Evolutionary conservation across 345 rosid species (phyloP).

Genomic region (Salix udensis): DNA sequence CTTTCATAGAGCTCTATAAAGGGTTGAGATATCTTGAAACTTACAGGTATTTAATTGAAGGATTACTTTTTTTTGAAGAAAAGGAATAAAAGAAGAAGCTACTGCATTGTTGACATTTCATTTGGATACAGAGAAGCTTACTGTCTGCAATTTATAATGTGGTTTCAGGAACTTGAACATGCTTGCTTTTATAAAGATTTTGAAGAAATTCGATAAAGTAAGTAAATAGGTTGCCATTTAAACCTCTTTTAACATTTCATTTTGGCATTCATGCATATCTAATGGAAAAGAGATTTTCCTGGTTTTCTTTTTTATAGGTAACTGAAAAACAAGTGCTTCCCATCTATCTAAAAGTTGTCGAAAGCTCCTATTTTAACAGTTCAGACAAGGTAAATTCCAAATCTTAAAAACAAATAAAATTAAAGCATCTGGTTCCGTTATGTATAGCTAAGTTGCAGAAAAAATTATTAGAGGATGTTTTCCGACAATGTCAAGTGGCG

Average conservation of each 20-base stretch:
- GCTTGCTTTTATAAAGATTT: conserved; percentile 91
- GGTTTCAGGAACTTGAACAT: conserved; percentile 81
- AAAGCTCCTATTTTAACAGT: conserved; percentile 89
- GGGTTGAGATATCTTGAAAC: conserved; percentile 86
- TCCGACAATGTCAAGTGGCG: conserved; percentile 46
- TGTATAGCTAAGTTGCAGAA: neutral
- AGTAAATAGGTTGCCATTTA: conserved; percentile 3
- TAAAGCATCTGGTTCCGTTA: conserved; percentile 6
- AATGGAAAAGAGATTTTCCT: neutral
- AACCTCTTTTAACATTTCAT: neutral
- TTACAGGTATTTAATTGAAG: conserved; percentile 45
- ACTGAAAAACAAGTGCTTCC: conserved; percentile 89
- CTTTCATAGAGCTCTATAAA: conserved; percentile 78
- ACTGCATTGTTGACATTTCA: neutral
- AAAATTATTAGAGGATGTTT: conserved; percentile 10
- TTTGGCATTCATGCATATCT: neutral
- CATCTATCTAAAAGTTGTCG: conserved; percentile 84
- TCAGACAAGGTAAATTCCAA: conserved; percentile 72
- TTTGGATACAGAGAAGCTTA: neutral
- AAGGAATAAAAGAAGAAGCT: neutral
- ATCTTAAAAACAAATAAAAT: neutral
- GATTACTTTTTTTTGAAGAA: neutral
- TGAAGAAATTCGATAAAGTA: conserved; percentile 95
- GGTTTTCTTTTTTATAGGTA: conserved; percentile 35
- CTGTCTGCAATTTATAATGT: neutral